phyloP scores from a whole-genome alignment of 495 filamentous ascomycete species.

The Eremomyces bilateralis region DNA sequence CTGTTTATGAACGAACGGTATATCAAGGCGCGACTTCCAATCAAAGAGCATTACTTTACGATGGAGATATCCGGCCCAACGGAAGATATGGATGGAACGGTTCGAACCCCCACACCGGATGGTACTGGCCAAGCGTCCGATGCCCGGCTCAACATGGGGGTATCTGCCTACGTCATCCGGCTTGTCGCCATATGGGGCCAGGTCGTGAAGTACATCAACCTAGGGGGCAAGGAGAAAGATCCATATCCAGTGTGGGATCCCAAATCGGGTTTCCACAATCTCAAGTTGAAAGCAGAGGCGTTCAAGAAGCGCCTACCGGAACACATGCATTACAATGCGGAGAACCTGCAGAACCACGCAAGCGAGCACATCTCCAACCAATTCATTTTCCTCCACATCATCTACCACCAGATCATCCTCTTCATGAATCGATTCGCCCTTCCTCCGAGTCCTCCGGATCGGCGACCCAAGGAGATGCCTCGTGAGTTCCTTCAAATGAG shows the following conservation, averaged over 20 bases:
- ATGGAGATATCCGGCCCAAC: constrained; percentile 80
- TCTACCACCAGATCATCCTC: constrained; percentile 68
- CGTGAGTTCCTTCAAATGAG: constrained; percentile 59
- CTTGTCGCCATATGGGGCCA: constrained; percentile 74
- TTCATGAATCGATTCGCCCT: constrained; percentile 82
- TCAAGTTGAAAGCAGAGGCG: constrained; percentile 48
- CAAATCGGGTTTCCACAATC: constrained; percentile 47
- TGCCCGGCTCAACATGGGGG: constrained; percentile 74
- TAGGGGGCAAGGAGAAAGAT: constrained; percentile 66
- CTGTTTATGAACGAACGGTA: constrained; percentile 79
- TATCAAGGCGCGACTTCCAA: constrained; percentile 73
- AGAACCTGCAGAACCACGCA: constrained; percentile 71
- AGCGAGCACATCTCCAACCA: constrained; percentile 73
- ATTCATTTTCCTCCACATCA: constrained; percentile 84
- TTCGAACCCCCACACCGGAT: constrained; percentile 40
- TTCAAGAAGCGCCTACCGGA: constrained; percentile 50
- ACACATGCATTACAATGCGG: constrained; percentile 44
- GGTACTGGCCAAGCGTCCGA: constrained; percentile 42
- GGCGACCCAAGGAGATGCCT: constrained; percentile 53
- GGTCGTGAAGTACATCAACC: constrained; percentile 74
- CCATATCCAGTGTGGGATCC: constrained; percentile 53
- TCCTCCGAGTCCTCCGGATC: constrained; percentile 41
- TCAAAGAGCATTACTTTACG: constrained; percentile 74
- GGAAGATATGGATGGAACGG: constrained; percentile 56
- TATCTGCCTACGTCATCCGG: constrained; percentile 77